Evolutionary conservation across 2,329 filamentous ascomycete genomes (phyloP).

Genomic region (Hirsutella rhossiliensis): DNA sequence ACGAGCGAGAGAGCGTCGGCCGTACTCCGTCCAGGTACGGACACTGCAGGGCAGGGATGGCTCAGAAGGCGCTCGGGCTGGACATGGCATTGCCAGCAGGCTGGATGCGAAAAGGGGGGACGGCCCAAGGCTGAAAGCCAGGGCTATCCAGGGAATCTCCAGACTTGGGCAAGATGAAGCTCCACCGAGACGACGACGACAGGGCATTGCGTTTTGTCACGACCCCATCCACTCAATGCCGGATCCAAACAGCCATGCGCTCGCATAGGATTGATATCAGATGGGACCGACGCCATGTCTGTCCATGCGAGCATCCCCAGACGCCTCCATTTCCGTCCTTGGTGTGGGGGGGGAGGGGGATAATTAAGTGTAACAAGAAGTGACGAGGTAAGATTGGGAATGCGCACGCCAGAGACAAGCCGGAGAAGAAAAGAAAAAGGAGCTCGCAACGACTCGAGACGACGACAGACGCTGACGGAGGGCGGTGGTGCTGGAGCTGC

Average conservation of each 20-base stretch:
- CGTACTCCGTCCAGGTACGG: background rate
- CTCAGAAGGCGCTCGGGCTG: background rate
- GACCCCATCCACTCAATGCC: background rate
- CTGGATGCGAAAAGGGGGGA: background rate
- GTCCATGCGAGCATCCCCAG: background rate
- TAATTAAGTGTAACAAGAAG: background rate
- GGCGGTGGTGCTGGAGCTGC: background rate
- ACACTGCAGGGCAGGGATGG: background rate
- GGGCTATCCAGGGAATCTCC: constrained; percentile 1
- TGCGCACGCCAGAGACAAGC: background rate
- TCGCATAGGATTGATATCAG: background rate
- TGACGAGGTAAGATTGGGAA: background rate
- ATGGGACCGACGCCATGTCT: too few species aligned
- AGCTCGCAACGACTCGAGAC: background rate
- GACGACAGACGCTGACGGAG: background rate
- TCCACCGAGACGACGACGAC: constrained; percentile 1
- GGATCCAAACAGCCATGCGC: background rate
- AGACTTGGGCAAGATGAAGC: constrained; percentile 1
- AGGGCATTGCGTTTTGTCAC: background rate
- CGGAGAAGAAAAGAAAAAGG: background rate
- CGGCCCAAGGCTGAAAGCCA: background rate
- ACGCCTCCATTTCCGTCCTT: background rate
- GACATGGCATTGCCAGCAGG: background rate
- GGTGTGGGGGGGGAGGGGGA: background rate
- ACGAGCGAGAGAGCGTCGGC: background rate